Percentiles rank a stretch among this genome's conserved stretches.
These are phyloP conservation scores for Aureobasidium melanogenum DNA, from an alignment of 2,329 filamentous ascomycete species.

Conservation along the genomic window DNA sequence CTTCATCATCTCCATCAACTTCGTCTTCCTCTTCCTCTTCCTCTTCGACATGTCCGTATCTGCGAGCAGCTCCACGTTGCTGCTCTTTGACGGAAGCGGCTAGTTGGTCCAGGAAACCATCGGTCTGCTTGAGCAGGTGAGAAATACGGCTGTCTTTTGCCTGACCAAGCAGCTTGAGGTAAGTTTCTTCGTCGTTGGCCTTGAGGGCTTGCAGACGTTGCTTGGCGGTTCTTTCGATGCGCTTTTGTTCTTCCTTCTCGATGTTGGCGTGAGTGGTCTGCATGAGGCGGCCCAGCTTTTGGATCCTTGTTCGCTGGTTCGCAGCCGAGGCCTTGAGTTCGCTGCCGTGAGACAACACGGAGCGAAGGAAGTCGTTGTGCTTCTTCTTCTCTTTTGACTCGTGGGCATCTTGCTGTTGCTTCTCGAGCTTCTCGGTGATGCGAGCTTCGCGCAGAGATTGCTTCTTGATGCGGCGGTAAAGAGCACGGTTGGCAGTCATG, in stretches of 20 bases:
- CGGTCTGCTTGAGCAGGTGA: slow-evolving; percentile 90
- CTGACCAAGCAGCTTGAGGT: slow-evolving; percentile 93
- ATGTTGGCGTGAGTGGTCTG: slow-evolving; percentile 85
- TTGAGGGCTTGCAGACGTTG: slow-evolving; percentile 98
- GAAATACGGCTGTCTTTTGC: slow-evolving; percentile 99
- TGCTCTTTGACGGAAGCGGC: slow-evolving; percentile 90
- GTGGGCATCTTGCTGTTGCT: slow-evolving; percentile 92
- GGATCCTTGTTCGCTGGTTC: slow-evolving; percentile 62
- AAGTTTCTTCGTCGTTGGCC: slow-evolving; percentile 98
- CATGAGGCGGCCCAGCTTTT: slow-evolving; percentile 87
- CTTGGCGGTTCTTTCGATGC: slow-evolving; percentile 93
- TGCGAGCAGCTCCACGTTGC: slow-evolving; percentile 72
- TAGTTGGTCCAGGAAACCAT: slow-evolving; percentile 93
- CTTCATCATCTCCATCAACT: slow-evolving; percentile 61
- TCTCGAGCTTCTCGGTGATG: slow-evolving; percentile 97
- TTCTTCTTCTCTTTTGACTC: slow-evolving; percentile 98
- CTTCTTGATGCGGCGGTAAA: slow-evolving; percentile 93
- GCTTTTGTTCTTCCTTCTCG: slow-evolving; percentile 98
- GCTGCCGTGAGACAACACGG: slow-evolving; percentile 71
- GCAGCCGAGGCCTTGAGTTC: slow-evolving; percentile 64
- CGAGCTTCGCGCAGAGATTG: slow-evolving; percentile 89
- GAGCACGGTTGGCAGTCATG: slow-evolving; percentile 89
- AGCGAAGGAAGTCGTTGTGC: slow-evolving; percentile 82
- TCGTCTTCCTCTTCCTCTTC: slow-evolving; percentile 38
- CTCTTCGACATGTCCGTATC: slow-evolving; percentile 56